Percentiles rank a stretch among this genome's conserved stretches.
Conservation (phyloP, 73 alveolate species). For the Paramecium bursaria region DNA sequence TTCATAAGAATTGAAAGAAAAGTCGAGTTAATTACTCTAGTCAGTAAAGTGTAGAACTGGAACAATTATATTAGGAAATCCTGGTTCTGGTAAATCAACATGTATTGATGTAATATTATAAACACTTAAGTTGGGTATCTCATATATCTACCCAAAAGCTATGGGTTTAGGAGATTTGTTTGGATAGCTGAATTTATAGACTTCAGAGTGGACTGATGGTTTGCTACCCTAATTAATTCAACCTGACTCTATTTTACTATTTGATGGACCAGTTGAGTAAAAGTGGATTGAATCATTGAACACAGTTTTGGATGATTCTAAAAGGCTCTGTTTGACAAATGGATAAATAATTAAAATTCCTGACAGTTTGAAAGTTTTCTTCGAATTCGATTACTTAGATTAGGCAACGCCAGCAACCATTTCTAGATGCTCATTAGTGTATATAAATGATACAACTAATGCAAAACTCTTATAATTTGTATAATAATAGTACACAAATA, state of each 20-base stretch:
- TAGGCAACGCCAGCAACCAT: slow-evolving; percentile 77
- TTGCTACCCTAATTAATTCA: slow-evolving; percentile 76
- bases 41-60: slow-evolving; percentile 75
- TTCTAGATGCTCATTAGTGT: slow-evolving; percentile 76
- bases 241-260: slow-evolving; percentile 72
- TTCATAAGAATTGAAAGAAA: slow-evolving; percentile 75
- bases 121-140: slow-evolving; percentile 74
- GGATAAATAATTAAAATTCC: slow-evolving; percentile 69
- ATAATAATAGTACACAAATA: not conserved
- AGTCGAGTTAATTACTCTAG: slow-evolving; percentile 75
- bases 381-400: slow-evolving; percentile 74
- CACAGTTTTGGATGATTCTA: slow-evolving; percentile 70
- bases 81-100: slow-evolving; percentile 80
- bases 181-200: slow-evolving; percentile 76
- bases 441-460: slow-evolving; percentile 51
- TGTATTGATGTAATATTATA: slow-evolving; percentile 75
- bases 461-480: not conserved
- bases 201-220: slow-evolving; percentile 87
- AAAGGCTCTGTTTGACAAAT: slow-evolving; percentile 61
- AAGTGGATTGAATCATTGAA: slow-evolving; percentile 71
- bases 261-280: slow-evolving; percentile 74
- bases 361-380: slow-evolving; percentile 65
- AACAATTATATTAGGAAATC: slow-evolving; percentile 69
- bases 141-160: slow-evolving; percentile 83
- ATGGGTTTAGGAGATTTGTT: slow-evolving; percentile 77